Evolutionary conservation across 1,284 basidiomycete species (phyloP), one percentile per base, ranked within the genome.

Genomic region (Cryptococcus sp.): DNA sequence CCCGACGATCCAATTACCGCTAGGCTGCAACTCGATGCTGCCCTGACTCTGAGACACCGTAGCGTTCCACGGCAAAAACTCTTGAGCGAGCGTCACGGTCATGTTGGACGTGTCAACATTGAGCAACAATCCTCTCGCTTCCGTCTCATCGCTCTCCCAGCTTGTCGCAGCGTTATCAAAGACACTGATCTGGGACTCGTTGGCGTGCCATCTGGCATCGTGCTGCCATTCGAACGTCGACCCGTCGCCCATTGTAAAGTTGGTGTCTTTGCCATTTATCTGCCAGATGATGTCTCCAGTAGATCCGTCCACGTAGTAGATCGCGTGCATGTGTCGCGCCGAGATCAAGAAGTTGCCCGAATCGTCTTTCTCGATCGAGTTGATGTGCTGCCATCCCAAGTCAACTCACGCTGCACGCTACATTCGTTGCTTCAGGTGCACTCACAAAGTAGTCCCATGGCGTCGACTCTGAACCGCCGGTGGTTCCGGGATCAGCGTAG

Each of bases 341-440:
- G 69, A 71, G 56, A 77, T 56, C n/a, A 78, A 54, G 56, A 69
- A 78, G 61, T 77, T 75, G 46, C 75, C 76, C 19, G 47, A 20
- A 19, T 31, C 41, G 54, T 76, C 73, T 54, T 73, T 74, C 27
- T 72, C 69, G 13, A 77, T 60, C 10, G 69, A 64, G 54, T 78
- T 76, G 60, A 76, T 65, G 59, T 76, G 73, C 65, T 68, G 23
- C 25, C 42, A 35, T 40, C 56, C 50, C 31, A 41, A 27, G 39
- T 46, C n/a, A 23, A 11, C 17, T 19, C 42, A 47, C 47, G 15
- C 17, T 23, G 31, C 17, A 25, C 27, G 35, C 31, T 31, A 19
- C 46, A 19, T 6, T 7, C 44, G 22, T 25, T 25, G 25, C 25
- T 25, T 25, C 25, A 35, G 20, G 16, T 11, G 6, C 40, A 53